A percentile compares a stretch with the other conserved stretches of the same genome.
Evolutionary conservation across 495 filamentous ascomycete species (phyloP).

Genomic region (Pseudoneurospora amorphoporcata): DNA sequence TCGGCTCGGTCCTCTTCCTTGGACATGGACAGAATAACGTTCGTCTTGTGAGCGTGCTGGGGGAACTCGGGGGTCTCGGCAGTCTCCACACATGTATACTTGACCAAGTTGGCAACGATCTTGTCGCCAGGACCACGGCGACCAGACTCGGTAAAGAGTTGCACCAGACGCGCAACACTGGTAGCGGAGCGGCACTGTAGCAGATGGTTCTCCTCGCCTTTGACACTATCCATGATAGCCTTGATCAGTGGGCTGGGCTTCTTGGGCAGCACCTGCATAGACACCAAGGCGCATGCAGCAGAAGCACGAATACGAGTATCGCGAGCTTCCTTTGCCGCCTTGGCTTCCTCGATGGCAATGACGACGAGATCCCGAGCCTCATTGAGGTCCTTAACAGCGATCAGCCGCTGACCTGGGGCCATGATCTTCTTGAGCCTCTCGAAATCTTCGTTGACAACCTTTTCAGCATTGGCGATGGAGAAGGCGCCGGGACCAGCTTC

Average conservation of each 20-base stretch:
- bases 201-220: conserved; percentile 84
- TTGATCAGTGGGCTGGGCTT: conserved; percentile 86
- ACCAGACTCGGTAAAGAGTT: conserved; percentile 65
- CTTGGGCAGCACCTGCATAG: conserved; percentile 78
- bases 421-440: conserved; percentile 76
- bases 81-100: conserved; percentile 93
- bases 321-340: conserved; percentile 62
- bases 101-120: conserved; percentile 84
- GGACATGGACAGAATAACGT: conserved; percentile 76
- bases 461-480: conserved; percentile 76
- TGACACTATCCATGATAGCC: conserved; percentile 95
- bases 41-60: conserved; percentile 60
- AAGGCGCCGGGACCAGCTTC: conserved; percentile 88
- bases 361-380: conserved; percentile 62
- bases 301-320: conserved; percentile 82
- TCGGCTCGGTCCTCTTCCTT: conserved; percentile 97
- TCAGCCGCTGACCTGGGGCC: conserved; percentile 72
- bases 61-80: conserved; percentile 95
- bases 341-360: conserved; percentile 66
- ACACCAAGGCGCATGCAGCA: conserved; percentile 76
- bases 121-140: conserved; percentile 81
- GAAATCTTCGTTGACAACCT: conserved; percentile 71
- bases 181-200: conserved; percentile 80
- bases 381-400: conserved; percentile 59
- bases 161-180: conserved; percentile 74